Evolutionary conservation across 208 protist genomes (phyloP).

Genomic region (Crithidia fasciculata): DNA sequence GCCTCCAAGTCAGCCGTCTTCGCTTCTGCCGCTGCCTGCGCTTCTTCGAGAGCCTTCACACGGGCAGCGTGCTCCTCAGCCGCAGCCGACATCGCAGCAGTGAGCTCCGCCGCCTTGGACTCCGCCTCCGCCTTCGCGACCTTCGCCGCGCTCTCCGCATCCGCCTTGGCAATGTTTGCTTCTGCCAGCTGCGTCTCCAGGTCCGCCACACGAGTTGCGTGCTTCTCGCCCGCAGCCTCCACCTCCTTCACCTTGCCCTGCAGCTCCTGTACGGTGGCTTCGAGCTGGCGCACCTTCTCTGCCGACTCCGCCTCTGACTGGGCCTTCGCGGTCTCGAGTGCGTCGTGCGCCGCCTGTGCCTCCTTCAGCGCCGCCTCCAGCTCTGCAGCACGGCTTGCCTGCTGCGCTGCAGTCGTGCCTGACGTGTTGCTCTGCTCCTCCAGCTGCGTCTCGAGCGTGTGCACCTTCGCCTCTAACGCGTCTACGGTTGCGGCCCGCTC

Average conservation of each 20-base stretch:
- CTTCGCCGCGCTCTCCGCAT: neutral
- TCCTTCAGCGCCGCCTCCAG: slow-evolving; percentile 3
- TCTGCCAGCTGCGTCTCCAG: slow-evolving; percentile 7
- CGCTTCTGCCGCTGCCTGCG: neutral
- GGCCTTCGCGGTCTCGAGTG: too few species aligned
- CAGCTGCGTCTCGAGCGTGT: slow-evolving; percentile 8
- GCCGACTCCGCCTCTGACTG: neutral
- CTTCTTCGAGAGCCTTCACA: neutral
- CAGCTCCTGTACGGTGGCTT: neutral
- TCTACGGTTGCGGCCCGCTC: slow-evolving; percentile 3
- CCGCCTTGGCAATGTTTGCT: neutral
- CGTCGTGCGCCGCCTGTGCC: neutral
- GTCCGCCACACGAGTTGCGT: slow-evolving; percentile 1
- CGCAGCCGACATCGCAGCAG: neutral
- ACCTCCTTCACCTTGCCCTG: too few species aligned
- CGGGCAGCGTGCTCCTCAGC: neutral
- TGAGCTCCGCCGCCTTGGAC: neutral
- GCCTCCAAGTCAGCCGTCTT: neutral
- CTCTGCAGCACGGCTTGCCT: slow-evolving; percentile 1
- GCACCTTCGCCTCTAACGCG: slow-evolving; percentile 2
- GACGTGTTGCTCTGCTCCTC: neutral
- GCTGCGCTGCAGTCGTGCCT: neutral
- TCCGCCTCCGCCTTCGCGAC: neutral
- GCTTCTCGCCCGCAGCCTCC: neutral
- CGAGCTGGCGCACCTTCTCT: neutral